Evolutionary conservation across 306 rosid genomes (phyloP).

Genomic region (Cicer pinnatifidum): DNA sequence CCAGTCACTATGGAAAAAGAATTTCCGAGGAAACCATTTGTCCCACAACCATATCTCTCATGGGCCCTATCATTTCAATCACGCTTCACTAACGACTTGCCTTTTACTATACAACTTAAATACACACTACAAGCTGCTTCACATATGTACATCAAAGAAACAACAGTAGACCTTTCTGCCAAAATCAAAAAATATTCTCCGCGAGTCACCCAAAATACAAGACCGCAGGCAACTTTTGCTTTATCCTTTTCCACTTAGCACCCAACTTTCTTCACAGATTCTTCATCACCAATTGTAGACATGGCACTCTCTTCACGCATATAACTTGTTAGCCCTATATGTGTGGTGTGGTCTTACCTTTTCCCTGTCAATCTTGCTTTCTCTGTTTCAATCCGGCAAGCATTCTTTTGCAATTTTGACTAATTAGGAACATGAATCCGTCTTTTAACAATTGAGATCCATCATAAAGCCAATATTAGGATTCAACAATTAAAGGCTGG

Average conservation of each 20-base stretch:
- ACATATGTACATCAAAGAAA: slow-evolving; percentile 61
- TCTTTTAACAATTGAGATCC: slow-evolving; percentile 43
- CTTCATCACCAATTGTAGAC: slow-evolving; percentile 37
- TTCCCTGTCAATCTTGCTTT: slow-evolving; percentile 45
- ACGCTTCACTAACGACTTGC: slow-evolving; percentile 51
- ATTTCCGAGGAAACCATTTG: slow-evolving; percentile 43
- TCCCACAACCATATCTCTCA: slow-evolving; percentile 44
- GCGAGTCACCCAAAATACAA: slow-evolving; percentile 53
- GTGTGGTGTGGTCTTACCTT: slow-evolving; percentile 34
- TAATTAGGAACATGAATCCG: slow-evolving; percentile 41
- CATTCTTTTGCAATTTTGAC: slow-evolving; percentile 49
- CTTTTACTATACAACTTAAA: slow-evolving; percentile 67
- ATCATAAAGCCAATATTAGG: slow-evolving; percentile 51
- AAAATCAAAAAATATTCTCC: slow-evolving; percentile 48
- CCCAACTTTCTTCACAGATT: slow-evolving; percentile 45
- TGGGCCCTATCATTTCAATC: slow-evolving; percentile 46
- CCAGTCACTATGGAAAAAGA: slow-evolving; percentile 59
- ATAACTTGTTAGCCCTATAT: slow-evolving; percentile 35
- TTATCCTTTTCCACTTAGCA: slow-evolving; percentile 40
- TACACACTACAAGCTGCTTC: slow-evolving; percentile 60
- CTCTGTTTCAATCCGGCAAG: slow-evolving; percentile 57
- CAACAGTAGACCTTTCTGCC: slow-evolving; percentile 45
- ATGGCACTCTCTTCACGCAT: slow-evolving; percentile 39
- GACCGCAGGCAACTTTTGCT: slow-evolving; percentile 41
- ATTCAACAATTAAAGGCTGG: slow-evolving; percentile 52